Evolutionary conservation across 192 early-diverging fungal species (phyloP).

Genomic region (Haplosporangium gracile): DNA sequence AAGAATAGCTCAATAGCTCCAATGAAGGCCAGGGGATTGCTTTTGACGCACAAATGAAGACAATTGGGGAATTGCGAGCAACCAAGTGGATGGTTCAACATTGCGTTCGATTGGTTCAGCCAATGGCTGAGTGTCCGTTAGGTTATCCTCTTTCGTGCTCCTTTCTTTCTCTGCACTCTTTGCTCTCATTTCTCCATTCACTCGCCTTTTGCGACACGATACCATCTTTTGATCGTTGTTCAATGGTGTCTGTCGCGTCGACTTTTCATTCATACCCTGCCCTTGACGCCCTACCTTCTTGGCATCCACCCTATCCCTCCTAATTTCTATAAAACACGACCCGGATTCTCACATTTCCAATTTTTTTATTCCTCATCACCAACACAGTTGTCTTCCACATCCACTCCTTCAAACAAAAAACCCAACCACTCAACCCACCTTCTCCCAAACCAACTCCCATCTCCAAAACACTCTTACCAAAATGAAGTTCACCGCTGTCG

Average conservation of each 20-base stretch:
- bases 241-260: neutral
- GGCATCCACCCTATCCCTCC: neutral
- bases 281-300: neutral
- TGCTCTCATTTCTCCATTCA: neutral
- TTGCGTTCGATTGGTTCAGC: neutral
- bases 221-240: too few relatives aligned
- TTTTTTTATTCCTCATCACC: neutral
- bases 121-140: neutral
- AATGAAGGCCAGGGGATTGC: too few relatives aligned
- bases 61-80: too few relatives aligned
- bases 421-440: neutral
- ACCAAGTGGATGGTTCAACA: neutral
- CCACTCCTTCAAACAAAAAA: neutral
- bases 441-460: neutral
- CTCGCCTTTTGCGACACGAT: neutral
- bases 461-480: neutral
- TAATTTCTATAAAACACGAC: neutral
- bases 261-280: neutral
- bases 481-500: conserved; percentile 19
- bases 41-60: too few relatives aligned
- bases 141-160: neutral
- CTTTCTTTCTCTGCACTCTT: neutral
- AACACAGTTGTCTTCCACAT: conserved; percentile 5
- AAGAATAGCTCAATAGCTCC: too few relatives aligned
- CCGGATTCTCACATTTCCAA: neutral